Base-by-base conservation (phyloP, 495 filamentous ascomycete species). In the Penicillium lividum region DNA sequence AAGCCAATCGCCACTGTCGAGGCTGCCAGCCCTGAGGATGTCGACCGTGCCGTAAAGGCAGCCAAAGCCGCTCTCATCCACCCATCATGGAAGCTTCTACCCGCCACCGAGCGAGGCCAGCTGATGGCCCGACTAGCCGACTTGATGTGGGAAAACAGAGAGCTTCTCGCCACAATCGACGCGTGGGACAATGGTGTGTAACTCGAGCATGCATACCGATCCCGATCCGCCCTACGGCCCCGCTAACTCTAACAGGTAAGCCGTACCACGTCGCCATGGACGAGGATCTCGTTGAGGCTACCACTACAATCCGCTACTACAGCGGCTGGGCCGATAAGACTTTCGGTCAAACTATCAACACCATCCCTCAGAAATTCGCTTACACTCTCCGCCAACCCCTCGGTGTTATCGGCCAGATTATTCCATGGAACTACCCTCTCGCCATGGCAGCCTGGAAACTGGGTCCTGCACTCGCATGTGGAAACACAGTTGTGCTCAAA, bases 291-390 rank as follows among this genome's bases (percentile, higher is more conserved):
- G 73, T 72, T 65, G 90, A 95, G 63, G 86, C 90, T 33, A 73
- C 84, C 52, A 77, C 76, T 3, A 84, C 84, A 5, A 73, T 98
- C 56, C 86, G 86, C 58, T 97, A 97, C 71, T 98, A 97, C 64
- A 90, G 82, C 50, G 93, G 93, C 38, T 98, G 86, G 72, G 89
- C 91, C 22, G 92, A 98, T 74, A 98, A 98, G 77, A 87, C 94
- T 61, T 86, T 89, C 63, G 93, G 93, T 34, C 88, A 95, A 70
- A 90, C 89, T 11, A 94, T 98, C 68, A 86, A 90, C 66, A 91
- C 89, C 18, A 85, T 81, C 10, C 84, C 86, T 0, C 70, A 77
- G 34, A 97, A 96, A 72, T 84, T 97, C 57, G 91, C 90, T 22
- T 98, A 97, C 67, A 96, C 93, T 1, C 71, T 96, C 54, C 87